Conservation (phyloP, 2,329 filamentous ascomycete genomes). For the Talaromyces sp. region DNA sequence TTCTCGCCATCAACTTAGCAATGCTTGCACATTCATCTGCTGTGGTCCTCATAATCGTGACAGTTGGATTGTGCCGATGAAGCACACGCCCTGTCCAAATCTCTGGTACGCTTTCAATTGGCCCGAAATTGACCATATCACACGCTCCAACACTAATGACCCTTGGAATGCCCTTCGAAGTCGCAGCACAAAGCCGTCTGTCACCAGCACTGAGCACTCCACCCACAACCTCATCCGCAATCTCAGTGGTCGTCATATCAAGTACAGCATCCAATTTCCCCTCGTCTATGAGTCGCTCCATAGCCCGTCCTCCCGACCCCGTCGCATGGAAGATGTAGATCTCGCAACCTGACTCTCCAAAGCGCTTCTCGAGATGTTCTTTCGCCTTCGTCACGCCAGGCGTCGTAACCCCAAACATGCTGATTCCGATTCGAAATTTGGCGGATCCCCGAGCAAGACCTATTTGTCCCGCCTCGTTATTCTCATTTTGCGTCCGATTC, state of each 20-base stretch:
- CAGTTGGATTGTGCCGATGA: conserved; percentile 67
- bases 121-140: conserved; percentile 69
- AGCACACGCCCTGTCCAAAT: conserved; percentile 44
- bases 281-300: conserved; percentile 66
- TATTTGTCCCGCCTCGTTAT: conserved; percentile 35
- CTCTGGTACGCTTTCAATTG: conserved; percentile 55
- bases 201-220: conserved; percentile 65
- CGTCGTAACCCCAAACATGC: conserved; percentile 76
- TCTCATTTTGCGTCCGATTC: conserved; percentile 26
- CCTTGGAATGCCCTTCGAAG: conserved; percentile 60
- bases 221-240: conserved; percentile 65
- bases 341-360: conserved; percentile 52
- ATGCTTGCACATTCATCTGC: conserved; percentile 59
- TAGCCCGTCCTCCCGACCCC: conserved; percentile 67
- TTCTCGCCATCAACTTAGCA: conserved; percentile 59
- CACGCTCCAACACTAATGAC: conserved; percentile 59
- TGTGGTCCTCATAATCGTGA: conserved; percentile 68
- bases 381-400: conserved; percentile 63
- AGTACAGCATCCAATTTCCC: conserved; percentile 65
- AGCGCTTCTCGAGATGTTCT: conserved; percentile 48
- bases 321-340: conserved; percentile 71
- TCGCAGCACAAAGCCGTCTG: conserved; percentile 60
- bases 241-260: conserved; percentile 72
- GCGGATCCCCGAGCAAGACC: conserved; percentile 16
- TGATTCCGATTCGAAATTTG: conserved; percentile 58